These are phyloP conservation scores for Aspergillus piperis DNA, from an alignment of 2,329 filamentous ascomycete species.

Conservation along the genomic window DNA sequence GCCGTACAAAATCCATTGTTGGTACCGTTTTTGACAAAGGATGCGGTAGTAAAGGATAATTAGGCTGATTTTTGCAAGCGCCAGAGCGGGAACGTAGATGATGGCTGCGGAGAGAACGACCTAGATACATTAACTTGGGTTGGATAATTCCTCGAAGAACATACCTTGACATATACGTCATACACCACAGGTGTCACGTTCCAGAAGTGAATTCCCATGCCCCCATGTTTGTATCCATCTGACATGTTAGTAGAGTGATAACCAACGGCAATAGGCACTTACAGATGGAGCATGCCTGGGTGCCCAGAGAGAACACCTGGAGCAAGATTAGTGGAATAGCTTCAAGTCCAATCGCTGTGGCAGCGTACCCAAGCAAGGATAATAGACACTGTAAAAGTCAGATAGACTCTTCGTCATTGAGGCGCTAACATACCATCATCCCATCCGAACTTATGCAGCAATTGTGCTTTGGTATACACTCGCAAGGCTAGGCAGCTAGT, in stretches of 20 bases:
- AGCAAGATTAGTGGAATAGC: background rate
- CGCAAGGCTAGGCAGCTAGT: constrained; percentile 9
- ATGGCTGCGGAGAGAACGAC: background rate
- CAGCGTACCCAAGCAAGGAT: constrained; percentile 2
- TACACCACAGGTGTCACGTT: background rate
- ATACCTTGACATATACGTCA: background rate
- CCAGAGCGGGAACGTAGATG: background rate
- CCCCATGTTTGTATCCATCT: constrained; percentile 1
- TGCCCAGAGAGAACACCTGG: background rate
- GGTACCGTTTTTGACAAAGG: background rate
- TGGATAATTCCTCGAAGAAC: background rate
- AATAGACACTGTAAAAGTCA: background rate
- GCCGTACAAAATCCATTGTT: background rate
- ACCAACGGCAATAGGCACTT: background rate
- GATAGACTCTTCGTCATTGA: background rate
- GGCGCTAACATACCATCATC: background rate
- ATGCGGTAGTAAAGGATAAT: background rate
- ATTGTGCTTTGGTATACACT: constrained; percentile 12
- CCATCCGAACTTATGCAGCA: constrained; percentile 15
- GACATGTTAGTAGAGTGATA: background rate
- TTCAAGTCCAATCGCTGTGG: background rate
- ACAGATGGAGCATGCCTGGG: background rate
- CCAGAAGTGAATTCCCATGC: background rate
- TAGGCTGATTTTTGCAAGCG: background rate
- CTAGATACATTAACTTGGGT: background rate